Conservation (phyloP, 2,329 filamentous ascomycete species). For the Diaporthe sp. region DNA sequence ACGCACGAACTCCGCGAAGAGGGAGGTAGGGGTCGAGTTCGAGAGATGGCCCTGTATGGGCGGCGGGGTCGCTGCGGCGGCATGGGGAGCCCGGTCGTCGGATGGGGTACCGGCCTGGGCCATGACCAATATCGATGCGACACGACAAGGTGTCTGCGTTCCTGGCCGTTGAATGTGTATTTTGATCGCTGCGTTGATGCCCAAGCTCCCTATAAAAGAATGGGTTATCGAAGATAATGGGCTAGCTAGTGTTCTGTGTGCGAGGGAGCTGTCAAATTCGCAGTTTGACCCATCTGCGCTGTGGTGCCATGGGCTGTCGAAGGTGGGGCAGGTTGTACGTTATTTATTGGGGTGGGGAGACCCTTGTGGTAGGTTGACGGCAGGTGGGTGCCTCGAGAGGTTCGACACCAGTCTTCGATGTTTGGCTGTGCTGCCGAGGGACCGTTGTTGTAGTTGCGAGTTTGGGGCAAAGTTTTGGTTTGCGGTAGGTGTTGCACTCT, state of each 20-base stretch:
- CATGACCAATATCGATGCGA: background rate
- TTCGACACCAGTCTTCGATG: background rate
- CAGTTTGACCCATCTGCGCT: background rate
- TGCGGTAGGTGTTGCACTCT: background rate
- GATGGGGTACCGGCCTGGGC: background rate
- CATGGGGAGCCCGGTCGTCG: background rate
- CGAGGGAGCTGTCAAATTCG: background rate
- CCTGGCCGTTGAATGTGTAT: background rate
- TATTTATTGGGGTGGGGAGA: background rate
- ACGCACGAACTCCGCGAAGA: background rate
- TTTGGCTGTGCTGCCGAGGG: background rate
- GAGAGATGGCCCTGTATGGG: background rate
- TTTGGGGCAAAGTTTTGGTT: background rate
- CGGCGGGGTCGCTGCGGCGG: background rate
- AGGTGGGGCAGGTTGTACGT: background rate
- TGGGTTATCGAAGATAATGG: background rate
- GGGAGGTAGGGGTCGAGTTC: background rate
- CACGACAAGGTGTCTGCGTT: background rate
- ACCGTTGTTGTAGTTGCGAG: background rate
- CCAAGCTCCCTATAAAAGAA: background rate
- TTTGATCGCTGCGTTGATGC: background rate
- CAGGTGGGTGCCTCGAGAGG: background rate
- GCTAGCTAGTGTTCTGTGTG: background rate
- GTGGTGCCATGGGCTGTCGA: background rate
- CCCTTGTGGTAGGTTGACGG: background rate